phyloP scores from a whole-genome alignment of 2,329 filamentous ascomycete genomes.

The Exutisphaerella laricina region DNA sequence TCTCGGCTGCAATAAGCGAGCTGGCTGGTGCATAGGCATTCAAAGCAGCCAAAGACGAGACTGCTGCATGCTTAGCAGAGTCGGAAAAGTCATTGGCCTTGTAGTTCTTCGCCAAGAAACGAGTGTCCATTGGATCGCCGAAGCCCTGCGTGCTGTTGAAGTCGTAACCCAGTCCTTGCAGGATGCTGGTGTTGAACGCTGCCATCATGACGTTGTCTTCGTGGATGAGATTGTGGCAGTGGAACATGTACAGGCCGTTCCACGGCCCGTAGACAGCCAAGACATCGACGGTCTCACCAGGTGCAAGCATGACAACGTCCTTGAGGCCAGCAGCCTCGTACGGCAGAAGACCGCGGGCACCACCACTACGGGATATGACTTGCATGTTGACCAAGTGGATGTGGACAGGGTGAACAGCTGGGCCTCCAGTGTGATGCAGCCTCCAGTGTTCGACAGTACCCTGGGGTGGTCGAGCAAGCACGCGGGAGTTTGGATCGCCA shows the following conservation, averaged over 20 bases:
- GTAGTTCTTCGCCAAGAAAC: constrained; percentile 19
- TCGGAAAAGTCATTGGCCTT: constrained; percentile 13
- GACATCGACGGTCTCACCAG: constrained; percentile 47
- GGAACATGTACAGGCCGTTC: constrained; percentile 46
- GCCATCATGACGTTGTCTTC: constrained; percentile 44
- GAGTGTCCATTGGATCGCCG: constrained; percentile 23
- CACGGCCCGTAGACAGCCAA: constrained; percentile 50
- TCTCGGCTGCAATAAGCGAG: constrained; percentile 23
- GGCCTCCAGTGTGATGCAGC: constrained; percentile 47
- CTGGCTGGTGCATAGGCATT: constrained; percentile 24
- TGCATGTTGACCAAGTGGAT: constrained; percentile 57
- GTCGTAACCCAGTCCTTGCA: constrained; percentile 32
- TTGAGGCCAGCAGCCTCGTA: constrained; percentile 54
- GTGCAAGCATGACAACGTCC: constrained; percentile 53
- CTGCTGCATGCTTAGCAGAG: constrained; percentile 18
- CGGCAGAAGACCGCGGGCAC: constrained; percentile 40
- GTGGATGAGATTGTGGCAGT: constrained; percentile 42
- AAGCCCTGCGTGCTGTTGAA: constrained; percentile 20
- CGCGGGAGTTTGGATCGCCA: constrained; percentile 43
- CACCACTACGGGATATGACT: constrained; percentile 46
- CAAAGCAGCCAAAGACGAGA: constrained; percentile 23
- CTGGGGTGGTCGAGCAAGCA: constrained; percentile 45
- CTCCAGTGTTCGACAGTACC: constrained; percentile 48
- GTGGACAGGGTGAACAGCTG: constrained; percentile 51
- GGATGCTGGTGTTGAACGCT: constrained; percentile 39